A percentile compares a stretch with the other conserved stretches of the same genome.
Conservation (phyloP, 345 rosid genomes). For the Mangifera indica region DNA sequence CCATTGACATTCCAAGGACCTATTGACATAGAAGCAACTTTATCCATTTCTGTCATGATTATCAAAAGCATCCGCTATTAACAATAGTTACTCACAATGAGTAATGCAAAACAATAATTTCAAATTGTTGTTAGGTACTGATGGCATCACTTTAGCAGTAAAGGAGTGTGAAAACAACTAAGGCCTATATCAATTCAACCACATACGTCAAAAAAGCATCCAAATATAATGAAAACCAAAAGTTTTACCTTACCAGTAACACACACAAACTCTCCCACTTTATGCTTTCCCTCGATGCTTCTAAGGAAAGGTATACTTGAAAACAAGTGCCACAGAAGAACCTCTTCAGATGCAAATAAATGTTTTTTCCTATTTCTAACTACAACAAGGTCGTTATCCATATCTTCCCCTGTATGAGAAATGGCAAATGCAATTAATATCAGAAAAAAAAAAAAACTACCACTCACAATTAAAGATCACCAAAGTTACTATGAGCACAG, state of each 20-base stretch:
- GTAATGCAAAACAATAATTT: neutral
- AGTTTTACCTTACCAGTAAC: slow-evolving; percentile 78
- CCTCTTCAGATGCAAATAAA: slow-evolving; percentile 84
- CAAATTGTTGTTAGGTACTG: neutral
- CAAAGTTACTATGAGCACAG: slow-evolving; percentile 1
- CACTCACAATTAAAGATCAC: slow-evolving; percentile 6
- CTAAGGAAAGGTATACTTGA: slow-evolving; percentile 66
- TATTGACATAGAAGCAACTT: too few species aligned
- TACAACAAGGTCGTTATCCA: slow-evolving; percentile 23
- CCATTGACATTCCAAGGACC: too few species aligned
- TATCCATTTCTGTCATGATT: too few species aligned
- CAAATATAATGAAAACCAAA: slow-evolving; percentile 15
- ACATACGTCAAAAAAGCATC: slow-evolving; percentile 7
- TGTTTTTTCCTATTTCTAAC: slow-evolving; percentile 35
- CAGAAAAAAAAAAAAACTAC: slow-evolving; percentile 15
- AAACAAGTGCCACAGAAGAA: slow-evolving; percentile 84
- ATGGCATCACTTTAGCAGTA: slow-evolving; percentile 10
- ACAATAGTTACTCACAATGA: slow-evolving; percentile 3
- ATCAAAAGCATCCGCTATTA: neutral
- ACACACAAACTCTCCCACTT: slow-evolving; percentile 72
- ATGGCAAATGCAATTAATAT: slow-evolving; percentile 11
- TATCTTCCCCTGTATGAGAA: slow-evolving; percentile 58
- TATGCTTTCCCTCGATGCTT: slow-evolving; percentile 58
- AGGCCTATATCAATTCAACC: slow-evolving; percentile 6
- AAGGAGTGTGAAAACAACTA: neutral